Evolutionary conservation across 441 rosid species (phyloP).

Genomic region (Gossypium schwendimanii): DNA sequence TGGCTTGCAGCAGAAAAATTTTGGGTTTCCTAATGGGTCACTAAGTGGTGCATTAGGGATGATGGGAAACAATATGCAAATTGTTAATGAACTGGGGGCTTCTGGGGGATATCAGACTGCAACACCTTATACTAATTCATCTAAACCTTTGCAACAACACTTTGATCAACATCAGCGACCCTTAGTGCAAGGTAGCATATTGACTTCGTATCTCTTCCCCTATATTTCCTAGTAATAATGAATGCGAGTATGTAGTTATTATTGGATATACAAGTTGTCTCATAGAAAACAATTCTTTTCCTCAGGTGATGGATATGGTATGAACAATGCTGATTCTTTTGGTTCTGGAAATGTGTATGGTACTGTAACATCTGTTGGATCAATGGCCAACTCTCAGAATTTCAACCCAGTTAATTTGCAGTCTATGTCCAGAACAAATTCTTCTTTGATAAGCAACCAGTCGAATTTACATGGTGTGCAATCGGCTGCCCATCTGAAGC

Average conservation of each 20-base stretch:
- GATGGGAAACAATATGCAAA: conserved; percentile 50
- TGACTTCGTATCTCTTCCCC: conserved; percentile 7
- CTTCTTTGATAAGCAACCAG: conserved; percentile 46
- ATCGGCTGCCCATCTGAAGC: conserved; percentile 41
- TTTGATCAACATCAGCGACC: conserved; percentile 69
- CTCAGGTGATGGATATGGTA: conserved; percentile 83
- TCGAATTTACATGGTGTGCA: conserved; percentile 41
- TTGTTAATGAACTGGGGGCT: conserved; percentile 49
- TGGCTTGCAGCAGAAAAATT: conserved; percentile 76
- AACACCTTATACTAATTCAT: conserved; percentile 45
- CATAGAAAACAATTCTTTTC: conserved; percentile 15
- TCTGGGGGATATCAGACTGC: conserved; percentile 53
- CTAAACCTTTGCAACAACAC: conserved; percentile 60
- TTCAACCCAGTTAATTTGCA: conserved; percentile 48
- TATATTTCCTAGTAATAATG: neutral
- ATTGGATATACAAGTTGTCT: conserved; percentile 11
- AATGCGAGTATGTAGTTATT: conserved; percentile 8
- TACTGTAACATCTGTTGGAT: conserved; percentile 56
- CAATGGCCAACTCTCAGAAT: conserved; percentile 56
- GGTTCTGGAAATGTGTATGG: conserved; percentile 68
- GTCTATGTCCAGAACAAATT: conserved; percentile 51
- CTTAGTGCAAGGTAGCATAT: conserved; percentile 53
- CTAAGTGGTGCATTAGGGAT: conserved; percentile 65
- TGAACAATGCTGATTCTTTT: conserved; percentile 51
- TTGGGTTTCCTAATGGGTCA: conserved; percentile 65